Evolutionary conservation across 2,329 filamentous ascomycete genomes (phyloP).

Genomic region (Leptographium lundbergii): DNA sequence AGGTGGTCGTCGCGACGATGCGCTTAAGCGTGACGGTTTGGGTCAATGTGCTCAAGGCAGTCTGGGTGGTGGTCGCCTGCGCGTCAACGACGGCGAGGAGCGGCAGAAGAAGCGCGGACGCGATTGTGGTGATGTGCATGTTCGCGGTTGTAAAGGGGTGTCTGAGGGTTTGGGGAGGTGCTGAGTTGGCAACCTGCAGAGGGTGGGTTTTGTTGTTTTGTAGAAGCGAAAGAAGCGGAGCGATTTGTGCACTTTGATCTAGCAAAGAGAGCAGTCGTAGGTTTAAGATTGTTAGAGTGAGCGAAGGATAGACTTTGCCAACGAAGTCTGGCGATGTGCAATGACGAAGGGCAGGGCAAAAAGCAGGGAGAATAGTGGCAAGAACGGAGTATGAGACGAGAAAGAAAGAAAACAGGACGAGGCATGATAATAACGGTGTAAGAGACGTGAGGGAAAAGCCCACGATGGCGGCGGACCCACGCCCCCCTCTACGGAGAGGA

Average conservation of each 20-base stretch:
- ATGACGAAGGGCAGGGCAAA: constrained; percentile 7
- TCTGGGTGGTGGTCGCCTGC: constrained; percentile 36
- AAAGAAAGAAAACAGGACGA: neutral
- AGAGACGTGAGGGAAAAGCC: neutral
- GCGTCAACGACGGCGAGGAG: constrained; percentile 31
- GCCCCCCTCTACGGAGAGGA: neutral
- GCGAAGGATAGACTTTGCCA: constrained; percentile 36
- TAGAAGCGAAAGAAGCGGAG: neutral
- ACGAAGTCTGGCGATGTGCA: constrained; percentile 30
- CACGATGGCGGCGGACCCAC: neutral
- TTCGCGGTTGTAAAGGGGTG: constrained; percentile 6
- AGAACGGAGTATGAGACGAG: constrained; percentile 6
- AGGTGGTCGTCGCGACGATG: constrained; percentile 22
- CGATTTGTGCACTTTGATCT: neutral
- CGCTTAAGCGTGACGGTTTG: constrained; percentile 28
- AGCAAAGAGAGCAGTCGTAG: neutral
- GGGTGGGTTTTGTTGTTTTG: neutral
- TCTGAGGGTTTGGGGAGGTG: neutral
- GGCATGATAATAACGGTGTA: neutral
- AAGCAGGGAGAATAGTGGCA: constrained; percentile 1
- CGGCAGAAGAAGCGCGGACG: constrained; percentile 37
- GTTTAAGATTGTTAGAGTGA: constrained; percentile 4
- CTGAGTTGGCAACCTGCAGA: neutral
- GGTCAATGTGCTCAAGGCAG: constrained; percentile 36
- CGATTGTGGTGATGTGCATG: constrained; percentile 32